Evolutionary conservation across 2,329 filamentous ascomycete species (phyloP), one percentile per base, ranked within the genome.

Genomic region (Neonectria hederae): DNA sequence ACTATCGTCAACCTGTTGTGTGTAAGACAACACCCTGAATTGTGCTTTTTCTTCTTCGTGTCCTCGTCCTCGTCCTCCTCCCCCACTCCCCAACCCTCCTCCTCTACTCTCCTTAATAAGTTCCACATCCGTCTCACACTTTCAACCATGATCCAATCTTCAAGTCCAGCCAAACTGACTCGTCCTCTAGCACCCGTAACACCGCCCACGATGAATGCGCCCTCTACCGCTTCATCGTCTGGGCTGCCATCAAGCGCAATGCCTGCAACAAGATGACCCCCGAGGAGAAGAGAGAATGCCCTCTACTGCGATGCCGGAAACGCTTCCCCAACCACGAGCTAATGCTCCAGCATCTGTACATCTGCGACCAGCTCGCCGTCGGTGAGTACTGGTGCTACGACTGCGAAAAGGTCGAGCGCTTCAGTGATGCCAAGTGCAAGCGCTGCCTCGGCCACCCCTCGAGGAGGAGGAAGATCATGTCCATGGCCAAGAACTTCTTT

Each of bases 331-430:
- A 82, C 72, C 85, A 87, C 69, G 85, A 87, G 73, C 66, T 78
- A 61, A 86, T 87, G 85, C 79, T 87, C 54, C 81, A 79, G 69
- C 86, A 87, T 66, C 76, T 87, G 10, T 81, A 83, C 62, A 75
- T 74, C 42, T 87, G 85, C 71, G 76, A 79, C 30, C 78, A 84
- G 70, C 80, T 87, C 32, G 73, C 78, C 26, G 79, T 79, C 4
- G 83, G 84, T 62, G 83, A 87, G 77, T 87, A 87, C 68, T 82
- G 84, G 78, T 88, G 85, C 72, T 87, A 84, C 71, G 82, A 86
- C 40, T 86, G 86, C 70, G 82, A 79, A 72, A 81, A 80, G 69
- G 77, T 83, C 60, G 85, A 87, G 72, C 78, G 79, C 40, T 86
- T 87, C 73, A 82, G 82, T 75, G 84, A 87, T 67, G 76, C 79